Base-by-base conservation (phyloP, 1,284 basidiomycete species). In the Phylloboletellus chloephorus region DNA sequence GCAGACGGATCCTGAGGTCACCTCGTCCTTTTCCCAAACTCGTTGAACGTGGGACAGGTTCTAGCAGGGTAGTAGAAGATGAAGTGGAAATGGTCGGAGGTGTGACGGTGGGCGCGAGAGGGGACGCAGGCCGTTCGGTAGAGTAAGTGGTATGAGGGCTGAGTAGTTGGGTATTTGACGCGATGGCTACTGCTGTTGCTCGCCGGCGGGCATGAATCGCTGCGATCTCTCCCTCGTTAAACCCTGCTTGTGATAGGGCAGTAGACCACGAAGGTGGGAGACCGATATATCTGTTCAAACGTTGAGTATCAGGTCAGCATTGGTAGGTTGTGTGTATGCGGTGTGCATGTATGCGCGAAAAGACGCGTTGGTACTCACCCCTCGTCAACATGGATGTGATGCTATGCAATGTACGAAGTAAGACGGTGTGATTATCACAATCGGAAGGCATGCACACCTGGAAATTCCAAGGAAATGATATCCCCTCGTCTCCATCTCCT, bases 351-450 rank as follows among this genome's bases (percentile, higher is more conserved):
- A 32, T 41, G 44, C 23, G 37, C 10, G 32, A 26, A 24, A 41
- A 41, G 17, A 33, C 22, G 19, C 4, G 9, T n/a, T 6, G 16
- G 37, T 12, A 68, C 73, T 47, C 57, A 84, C 76, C 69, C 75
- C 62, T 87, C 85, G 54, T 88, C 82, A 22, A 88, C 82, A 57
- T 88, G 84, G 13, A 88, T 74, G 56, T 87, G 74, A 53, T 88
- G 85, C 82, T 87, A 39, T 12, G 33, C 38, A 12, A 30, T 3
- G 28, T 25, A 17, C 37, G 23, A 31, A 20, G 34, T 47, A 5
- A 41, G 47, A 37, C 10, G 4, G 5, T 16, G 31, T 3, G 31
- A 17, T 5, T 0, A 44, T 29, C 12, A 3, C 15, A 6, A 19
- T 35, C 19, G 7, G 22, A 41, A 41, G 43, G 24, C 3, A 7